These are phyloP conservation scores for Neopestalotiopsis sp. DNA, from an alignment of 2,329 filamentous ascomycete species.

Conservation along the genomic window DNA sequence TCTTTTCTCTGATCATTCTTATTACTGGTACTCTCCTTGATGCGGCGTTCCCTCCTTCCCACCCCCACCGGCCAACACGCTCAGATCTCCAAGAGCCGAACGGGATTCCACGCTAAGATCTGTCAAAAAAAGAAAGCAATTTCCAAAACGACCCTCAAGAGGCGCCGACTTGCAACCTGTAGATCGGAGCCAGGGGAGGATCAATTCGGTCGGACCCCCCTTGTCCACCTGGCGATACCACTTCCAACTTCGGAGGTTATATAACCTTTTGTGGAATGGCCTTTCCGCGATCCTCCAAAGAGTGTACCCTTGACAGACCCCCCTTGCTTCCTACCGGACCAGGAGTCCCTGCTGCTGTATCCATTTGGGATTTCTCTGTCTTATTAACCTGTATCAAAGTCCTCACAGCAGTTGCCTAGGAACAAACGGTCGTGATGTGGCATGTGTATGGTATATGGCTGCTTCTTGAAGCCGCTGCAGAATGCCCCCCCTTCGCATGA, in stretches of 20 bases:
- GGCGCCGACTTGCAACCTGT: neutral
- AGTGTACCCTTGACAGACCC: neutral
- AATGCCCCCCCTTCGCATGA: neutral
- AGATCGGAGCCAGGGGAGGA: neutral
- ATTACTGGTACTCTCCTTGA: neutral
- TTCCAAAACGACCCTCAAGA: neutral
- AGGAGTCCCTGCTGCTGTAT: neutral
- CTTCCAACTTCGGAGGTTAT: conserved; percentile 1
- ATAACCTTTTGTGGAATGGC: conserved; percentile 3
- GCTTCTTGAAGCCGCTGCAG: neutral
- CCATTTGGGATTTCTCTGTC: neutral
- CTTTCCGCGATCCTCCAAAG: neutral
- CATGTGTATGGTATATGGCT: too few relatives aligned
- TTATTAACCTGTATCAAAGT: neutral
- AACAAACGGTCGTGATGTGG: neutral
- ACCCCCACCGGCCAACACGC: neutral
- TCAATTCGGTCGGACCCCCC: neutral
- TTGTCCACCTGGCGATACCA: neutral
- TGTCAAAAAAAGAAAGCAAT: conserved; percentile 12
- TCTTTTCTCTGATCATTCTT: neutral
- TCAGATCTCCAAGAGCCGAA: conserved; percentile 5
- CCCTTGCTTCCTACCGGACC: neutral
- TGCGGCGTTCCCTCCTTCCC: neutral
- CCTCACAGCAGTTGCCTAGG: neutral
- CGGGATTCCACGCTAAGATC: neutral